Evolutionary conservation across 441 rosid species (phyloP).

Genomic region (Pelargonium citronellum): DNA sequence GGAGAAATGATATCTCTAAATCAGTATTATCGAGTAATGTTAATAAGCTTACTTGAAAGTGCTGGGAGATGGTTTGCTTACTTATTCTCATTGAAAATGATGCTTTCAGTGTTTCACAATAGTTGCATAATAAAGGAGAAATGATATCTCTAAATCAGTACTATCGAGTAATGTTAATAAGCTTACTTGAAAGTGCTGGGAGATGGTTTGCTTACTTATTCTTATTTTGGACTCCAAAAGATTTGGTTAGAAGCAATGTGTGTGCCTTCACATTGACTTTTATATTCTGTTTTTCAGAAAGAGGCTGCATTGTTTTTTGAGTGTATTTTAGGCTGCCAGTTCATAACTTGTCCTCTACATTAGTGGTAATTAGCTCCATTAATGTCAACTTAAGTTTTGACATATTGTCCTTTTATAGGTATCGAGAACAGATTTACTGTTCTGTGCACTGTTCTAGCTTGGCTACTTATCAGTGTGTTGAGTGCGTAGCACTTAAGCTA

Average conservation of each 20-base stretch:
- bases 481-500: constrained; percentile 33
- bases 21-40: too few relatives aligned
- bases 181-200: background rate
- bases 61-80: background rate
- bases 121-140: background rate
- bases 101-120: background rate
- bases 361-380: background rate
- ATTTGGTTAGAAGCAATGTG: background rate
- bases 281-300: background rate
- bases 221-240: background rate
- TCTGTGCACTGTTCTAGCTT: constrained; percentile 38
- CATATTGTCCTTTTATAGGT: constrained; percentile 28
- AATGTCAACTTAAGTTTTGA: background rate
- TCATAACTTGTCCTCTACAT: background rate
- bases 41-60: background rate
- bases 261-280: background rate
- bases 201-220: background rate
- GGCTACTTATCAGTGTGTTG: constrained; percentile 45
- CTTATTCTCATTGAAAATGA: background rate
- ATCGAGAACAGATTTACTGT: constrained; percentile 36
- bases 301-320: background rate
- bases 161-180: background rate
- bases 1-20: background rate
- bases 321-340: background rate
- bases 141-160: background rate